Evolutionary conservation across 257 asterid genomes (phyloP).

Genomic region (Paulownia fortunei): DNA sequence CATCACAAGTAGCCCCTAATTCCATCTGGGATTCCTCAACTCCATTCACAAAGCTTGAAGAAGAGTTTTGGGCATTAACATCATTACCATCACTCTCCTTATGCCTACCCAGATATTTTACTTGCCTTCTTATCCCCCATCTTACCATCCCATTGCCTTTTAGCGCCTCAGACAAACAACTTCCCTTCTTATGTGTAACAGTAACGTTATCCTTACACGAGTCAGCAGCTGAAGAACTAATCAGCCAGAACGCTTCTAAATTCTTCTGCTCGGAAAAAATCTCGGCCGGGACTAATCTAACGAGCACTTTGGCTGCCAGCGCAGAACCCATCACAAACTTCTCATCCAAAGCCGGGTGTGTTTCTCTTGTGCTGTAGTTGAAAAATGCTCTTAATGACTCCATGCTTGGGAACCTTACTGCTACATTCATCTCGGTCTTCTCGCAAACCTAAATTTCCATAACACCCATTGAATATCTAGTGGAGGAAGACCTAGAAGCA

Average conservation of each 20-base stretch:
- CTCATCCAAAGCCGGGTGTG: conserved; percentile 87
- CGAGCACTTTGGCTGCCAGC: conserved; percentile 67
- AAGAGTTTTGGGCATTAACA: conserved; percentile 43
- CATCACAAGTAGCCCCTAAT: conserved; percentile 30
- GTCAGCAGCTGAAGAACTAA: conserved; percentile 29
- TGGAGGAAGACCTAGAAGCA: neutral
- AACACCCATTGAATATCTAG: neutral
- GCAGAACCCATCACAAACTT: conserved; percentile 74
- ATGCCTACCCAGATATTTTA: conserved; percentile 77
- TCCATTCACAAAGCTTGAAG: conserved; percentile 55
- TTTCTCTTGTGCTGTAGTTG: conserved; percentile 60
- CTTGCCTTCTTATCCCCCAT: conserved; percentile 89
- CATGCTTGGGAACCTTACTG: conserved; percentile 78
- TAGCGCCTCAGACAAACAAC: conserved; percentile 55
- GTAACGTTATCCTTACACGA: conserved; percentile 24
- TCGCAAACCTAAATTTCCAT: conserved; percentile 66
- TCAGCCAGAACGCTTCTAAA: conserved; percentile 67
- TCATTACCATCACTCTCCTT: conserved; percentile 44
- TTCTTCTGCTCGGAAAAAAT: conserved; percentile 59
- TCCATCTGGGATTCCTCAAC: conserved; percentile 36
- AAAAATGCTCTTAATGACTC: conserved; percentile 68
- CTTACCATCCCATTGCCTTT: conserved; percentile 68
- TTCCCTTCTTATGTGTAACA: conserved; percentile 40
- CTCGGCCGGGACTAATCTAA: conserved; percentile 52
- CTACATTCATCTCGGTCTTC: conserved; percentile 63